Evolutionary conservation across 2,329 filamentous ascomycete species (phyloP).

Genomic region (Hymenoscyphus occultus): DNA sequence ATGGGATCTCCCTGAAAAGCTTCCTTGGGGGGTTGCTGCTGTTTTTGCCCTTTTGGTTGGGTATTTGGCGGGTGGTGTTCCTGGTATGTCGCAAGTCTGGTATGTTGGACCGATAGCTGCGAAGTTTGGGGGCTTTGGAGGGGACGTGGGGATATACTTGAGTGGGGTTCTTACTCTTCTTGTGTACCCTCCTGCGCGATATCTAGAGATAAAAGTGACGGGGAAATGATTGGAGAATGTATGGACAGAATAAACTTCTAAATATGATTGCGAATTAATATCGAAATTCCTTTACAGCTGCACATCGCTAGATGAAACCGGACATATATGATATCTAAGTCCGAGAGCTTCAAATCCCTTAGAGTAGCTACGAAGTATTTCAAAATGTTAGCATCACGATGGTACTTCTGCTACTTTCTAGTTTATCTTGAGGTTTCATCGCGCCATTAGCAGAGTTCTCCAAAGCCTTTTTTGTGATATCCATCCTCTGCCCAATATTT

Average conservation of each 20-base stretch:
- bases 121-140: constrained; percentile 32
- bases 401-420: too few species aligned
- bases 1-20: constrained; percentile 30
- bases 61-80: constrained; percentile 33
- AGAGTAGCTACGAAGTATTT: too few species aligned
- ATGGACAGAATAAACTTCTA: neutral
- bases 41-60: constrained; percentile 30
- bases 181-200: constrained; percentile 31
- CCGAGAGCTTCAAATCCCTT: too few species aligned
- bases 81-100: constrained; percentile 35
- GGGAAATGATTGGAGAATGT: constrained; percentile 20
- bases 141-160: constrained; percentile 34
- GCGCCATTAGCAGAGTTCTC: too few species aligned
- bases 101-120: constrained; percentile 34
- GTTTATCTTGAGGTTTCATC: too few species aligned
- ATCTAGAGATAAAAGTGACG: constrained; percentile 31
- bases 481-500: too few species aligned
- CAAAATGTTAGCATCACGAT: too few species aligned
- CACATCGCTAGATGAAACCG: too few species aligned
- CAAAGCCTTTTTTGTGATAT: too few species aligned
- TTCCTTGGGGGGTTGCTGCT: constrained; percentile 34
- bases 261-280: too few species aligned
- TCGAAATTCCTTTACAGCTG: too few species aligned
- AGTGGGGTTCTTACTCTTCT: constrained; percentile 29
- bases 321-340: too few species aligned